Base-by-base conservation (phyloP, 2,329 filamentous ascomycete species). In the Talaromyces verruculosus region DNA sequence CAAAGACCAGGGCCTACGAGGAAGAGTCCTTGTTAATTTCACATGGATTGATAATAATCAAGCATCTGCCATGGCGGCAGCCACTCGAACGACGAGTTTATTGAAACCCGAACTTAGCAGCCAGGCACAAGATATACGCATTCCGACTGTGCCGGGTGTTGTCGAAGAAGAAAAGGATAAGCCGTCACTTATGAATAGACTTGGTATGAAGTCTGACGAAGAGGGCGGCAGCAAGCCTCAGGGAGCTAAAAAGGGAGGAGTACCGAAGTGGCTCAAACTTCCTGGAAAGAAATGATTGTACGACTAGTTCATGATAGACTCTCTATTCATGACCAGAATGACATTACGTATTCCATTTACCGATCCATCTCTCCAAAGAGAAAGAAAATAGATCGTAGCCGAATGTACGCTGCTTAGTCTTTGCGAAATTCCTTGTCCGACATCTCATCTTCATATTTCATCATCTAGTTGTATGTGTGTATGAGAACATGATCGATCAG, bases 201-300 rank as follows among this genome's bases (percentile, higher is more conserved):
- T 35, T 62, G 71, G 53, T 1, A 79, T 66, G 64, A 76, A 79
- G 68, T 73, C 72, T 30, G 76, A 79, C 67, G 74, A 73, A 33
- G 67, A 71, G 57, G 73, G 74, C 28, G 70, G 74, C 61, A 71
- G 71, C 61, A 79, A 79, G 67, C 60, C 76, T 17, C 69, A 67
- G 25, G 62, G 67, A 33, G 73, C 72, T 45, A 80, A 80, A 67
- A 72, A 70, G 33, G 78, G 76, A 22, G 73, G 72, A 25, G 69
- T 88, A 71, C 89, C 90, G 22, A 92, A 91, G 76, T 92, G 91
- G 86, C 78, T 93, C 47, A 91, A 90, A 76, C 78, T 90, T 64
- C 83, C 88, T 35, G 87, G 87, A 7, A 93, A 91, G 84, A 93
- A 92, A 80, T 91, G 75, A 80, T 6, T 28, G 57, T 33, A 49